phyloP scores from a whole-genome alignment of 2,329 filamentous ascomycete species.

The Talaromyces sp. region DNA sequence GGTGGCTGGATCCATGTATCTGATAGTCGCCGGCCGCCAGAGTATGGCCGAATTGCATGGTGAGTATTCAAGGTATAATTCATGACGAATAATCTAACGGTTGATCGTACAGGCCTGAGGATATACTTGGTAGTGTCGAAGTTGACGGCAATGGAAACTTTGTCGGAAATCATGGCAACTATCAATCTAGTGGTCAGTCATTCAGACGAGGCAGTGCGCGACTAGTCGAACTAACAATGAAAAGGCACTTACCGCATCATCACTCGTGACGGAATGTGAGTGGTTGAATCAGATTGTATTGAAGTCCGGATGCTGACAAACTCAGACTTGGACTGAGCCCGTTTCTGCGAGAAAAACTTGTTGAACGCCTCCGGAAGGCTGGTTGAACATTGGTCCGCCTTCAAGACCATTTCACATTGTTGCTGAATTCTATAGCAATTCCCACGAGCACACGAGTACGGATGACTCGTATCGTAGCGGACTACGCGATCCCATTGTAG shows the following conservation, averaged over 20 bases:
- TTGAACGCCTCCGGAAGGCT: conserved; percentile 43
- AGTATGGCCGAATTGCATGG: conserved; percentile 62
- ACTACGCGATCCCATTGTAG: background rate
- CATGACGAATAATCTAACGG: background rate
- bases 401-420: background rate
- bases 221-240: conserved; percentile 17
- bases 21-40: conserved; percentile 57
- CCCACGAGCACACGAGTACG: background rate
- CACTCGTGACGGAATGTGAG: conserved; percentile 58
- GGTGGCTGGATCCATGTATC: conserved; percentile 63
- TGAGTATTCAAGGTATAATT: conserved; percentile 21
- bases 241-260: conserved; percentile 57
- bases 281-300: conserved; percentile 20
- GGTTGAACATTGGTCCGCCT: background rate
- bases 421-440: background rate
- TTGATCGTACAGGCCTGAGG: conserved; percentile 49
- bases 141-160: conserved; percentile 58
- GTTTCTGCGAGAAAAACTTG: conserved; percentile 49
- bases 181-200: conserved; percentile 55
- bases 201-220: background rate
- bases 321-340: conserved; percentile 46
- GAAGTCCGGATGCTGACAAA: conserved; percentile 43
- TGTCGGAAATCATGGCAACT: conserved; percentile 53
- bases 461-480: background rate
- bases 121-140: conserved; percentile 63